These are phyloP conservation scores for Botrytis tulipae DNA, from an alignment of 2,329 filamentous ascomycete species.

Conservation along the genomic window DNA sequence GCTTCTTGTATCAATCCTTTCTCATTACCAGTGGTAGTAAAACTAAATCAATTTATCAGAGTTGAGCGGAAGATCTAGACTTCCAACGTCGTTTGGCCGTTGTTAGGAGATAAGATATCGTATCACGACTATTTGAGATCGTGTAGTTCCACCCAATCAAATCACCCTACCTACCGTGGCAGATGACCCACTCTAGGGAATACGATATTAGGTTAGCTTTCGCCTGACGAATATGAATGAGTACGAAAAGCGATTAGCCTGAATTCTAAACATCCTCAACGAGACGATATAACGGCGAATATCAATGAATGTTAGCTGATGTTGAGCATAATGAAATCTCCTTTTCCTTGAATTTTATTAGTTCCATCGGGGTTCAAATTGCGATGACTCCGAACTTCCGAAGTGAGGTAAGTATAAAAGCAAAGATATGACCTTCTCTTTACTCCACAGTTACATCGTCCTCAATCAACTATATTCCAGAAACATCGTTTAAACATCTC, in stretches of 20 bases:
- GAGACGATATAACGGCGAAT: not conserved
- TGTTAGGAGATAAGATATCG: not conserved
- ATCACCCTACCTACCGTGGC: not conserved
- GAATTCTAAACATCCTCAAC: not conserved
- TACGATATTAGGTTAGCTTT: not conserved
- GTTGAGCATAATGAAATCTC: not conserved
- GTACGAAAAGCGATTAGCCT: not conserved
- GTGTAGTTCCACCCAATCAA: not conserved
- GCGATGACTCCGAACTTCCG: not conserved
- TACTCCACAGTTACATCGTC: not conserved
- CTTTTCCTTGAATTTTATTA: not conserved
- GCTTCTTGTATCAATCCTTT: not conserved
- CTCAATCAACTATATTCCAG: not conserved
- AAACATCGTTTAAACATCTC: not conserved
- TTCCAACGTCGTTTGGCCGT: not conserved
- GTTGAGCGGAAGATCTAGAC: not conserved
- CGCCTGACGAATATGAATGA: not conserved
- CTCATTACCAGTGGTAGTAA: not conserved
- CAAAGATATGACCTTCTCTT: not conserved
- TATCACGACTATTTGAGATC: not conserved
- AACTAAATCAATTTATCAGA: not conserved
- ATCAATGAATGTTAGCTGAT: not conserved
- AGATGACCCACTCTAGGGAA: not conserved
- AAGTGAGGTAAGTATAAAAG: conserved; percentile 1
- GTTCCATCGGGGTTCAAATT: not conserved